Percentiles rank a stretch among this genome's conserved stretches.
Evolutionary conservation across 441 rosid species (phyloP).

Genomic region (Euphorbia corollata): DNA sequence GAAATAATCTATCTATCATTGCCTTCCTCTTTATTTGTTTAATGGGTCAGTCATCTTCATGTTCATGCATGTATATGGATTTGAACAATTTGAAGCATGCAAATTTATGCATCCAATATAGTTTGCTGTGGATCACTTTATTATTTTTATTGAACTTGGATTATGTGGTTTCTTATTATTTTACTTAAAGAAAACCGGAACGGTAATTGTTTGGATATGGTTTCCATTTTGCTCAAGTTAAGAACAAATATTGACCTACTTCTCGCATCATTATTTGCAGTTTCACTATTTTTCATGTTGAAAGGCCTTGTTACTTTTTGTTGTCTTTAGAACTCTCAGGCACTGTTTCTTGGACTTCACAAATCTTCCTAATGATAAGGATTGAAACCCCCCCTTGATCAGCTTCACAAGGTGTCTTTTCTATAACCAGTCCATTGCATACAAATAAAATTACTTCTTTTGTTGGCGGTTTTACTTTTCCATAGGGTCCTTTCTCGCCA

Average conservation of each 20-base stretch:
- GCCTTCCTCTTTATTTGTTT: neutral
- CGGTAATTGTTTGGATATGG: neutral
- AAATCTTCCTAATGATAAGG: neutral
- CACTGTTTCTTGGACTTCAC: neutral
- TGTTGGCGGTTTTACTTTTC: neutral
- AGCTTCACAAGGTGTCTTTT: neutral
- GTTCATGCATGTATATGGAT: neutral
- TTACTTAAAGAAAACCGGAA: neutral
- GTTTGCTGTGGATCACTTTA: neutral
- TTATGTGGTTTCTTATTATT: neutral
- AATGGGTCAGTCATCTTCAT: neutral
- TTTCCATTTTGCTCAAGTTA: neutral
- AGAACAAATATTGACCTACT: neutral
- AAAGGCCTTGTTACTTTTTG: neutral
- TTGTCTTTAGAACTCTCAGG: neutral
- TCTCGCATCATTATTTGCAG: neutral
- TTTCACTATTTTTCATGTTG: neutral
- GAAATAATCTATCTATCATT: conserved; percentile 1
- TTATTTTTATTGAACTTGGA: neutral
- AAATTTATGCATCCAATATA: neutral
- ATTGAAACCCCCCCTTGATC: neutral
- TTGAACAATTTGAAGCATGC: neutral
- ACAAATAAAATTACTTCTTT: neutral
- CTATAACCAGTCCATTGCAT: neutral
- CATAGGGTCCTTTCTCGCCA: neutral